Conservation (phyloP, 441 rosid species). For the Mallotus repandus region DNA sequence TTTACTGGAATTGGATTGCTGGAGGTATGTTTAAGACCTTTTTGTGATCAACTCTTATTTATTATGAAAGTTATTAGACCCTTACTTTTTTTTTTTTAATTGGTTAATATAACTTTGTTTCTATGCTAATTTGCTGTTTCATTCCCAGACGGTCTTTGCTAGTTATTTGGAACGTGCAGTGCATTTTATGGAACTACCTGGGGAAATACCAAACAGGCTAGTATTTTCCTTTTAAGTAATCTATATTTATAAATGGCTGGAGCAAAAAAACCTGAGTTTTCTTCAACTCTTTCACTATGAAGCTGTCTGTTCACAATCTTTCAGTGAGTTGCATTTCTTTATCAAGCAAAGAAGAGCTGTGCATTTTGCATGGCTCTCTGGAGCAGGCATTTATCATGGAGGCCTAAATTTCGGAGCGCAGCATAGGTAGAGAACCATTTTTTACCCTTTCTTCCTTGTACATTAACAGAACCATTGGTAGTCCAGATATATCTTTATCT, state of each 20-base stretch:
- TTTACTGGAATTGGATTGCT: constrained; percentile 92
- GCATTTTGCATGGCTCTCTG: constrained; percentile 99
- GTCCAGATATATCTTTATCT: not conserved
- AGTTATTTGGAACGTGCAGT: constrained; percentile 88
- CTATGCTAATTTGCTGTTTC: constrained; percentile 22
- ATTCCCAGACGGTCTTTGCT: constrained; percentile 76
- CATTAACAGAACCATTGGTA: constrained; percentile 8
- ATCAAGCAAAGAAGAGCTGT: constrained; percentile 98
- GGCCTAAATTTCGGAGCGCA: constrained; percentile 97
- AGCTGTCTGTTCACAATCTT: constrained; percentile 22
- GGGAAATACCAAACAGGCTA: constrained; percentile 97
- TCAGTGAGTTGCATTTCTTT: constrained; percentile 92
- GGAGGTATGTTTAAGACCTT: constrained; percentile 59
- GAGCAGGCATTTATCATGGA: constrained; percentile 98
- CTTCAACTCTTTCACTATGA: constrained; percentile 26
- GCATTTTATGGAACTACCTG: constrained; percentile 99
- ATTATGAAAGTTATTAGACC: too few species aligned
- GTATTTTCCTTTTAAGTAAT: constrained; percentile 23
- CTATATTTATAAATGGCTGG: not conserved
- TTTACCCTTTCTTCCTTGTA: constrained; percentile 27
- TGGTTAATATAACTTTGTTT: not conserved
- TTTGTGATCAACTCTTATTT: not conserved
- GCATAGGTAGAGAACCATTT: constrained; percentile 58
- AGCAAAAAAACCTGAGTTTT: constrained; percentile 17
- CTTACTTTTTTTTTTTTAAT: too few species aligned